Conservation (phyloP, 306 rosid species). For the Acacia confusa region DNA sequence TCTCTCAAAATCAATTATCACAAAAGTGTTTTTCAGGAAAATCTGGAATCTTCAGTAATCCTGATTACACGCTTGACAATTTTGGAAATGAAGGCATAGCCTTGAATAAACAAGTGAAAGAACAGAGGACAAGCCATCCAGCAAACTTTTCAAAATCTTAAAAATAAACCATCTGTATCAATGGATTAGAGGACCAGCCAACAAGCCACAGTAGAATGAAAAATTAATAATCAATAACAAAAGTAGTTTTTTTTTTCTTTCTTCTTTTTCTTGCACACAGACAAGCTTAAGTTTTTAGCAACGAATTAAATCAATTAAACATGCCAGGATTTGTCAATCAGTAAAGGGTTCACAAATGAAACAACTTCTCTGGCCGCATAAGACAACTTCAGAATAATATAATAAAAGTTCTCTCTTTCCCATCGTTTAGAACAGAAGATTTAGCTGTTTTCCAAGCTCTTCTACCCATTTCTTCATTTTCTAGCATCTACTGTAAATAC, state of each 20-base stretch:
- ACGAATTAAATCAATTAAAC: background rate
- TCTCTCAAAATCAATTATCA: background rate
- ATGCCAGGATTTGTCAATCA: background rate
- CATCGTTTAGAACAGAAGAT: conserved; percentile 6
- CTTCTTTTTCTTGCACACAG: background rate
- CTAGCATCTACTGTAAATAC: background rate
- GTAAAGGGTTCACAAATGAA: background rate
- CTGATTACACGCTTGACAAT: background rate
- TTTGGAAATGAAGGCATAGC: background rate
- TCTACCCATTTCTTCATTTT: background rate
- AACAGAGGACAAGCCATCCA: background rate
- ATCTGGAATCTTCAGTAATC: background rate
- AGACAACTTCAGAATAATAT: conserved; percentile 2
- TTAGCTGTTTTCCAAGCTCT: conserved; percentile 1
- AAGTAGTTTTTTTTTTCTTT: background rate
- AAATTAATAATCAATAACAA: background rate
- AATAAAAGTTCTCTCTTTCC: conserved; percentile 1
- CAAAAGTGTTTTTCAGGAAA: background rate
- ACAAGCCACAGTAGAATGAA: background rate
- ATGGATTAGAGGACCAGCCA: background rate
- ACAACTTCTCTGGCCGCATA: background rate
- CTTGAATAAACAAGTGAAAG: background rate
- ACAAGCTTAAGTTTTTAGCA: background rate
- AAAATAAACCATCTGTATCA: background rate
- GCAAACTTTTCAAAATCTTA: background rate